phyloP scores from a whole-genome alignment of 768 basidiomycete genomes.

The Basidioascus undulatus region DNA sequence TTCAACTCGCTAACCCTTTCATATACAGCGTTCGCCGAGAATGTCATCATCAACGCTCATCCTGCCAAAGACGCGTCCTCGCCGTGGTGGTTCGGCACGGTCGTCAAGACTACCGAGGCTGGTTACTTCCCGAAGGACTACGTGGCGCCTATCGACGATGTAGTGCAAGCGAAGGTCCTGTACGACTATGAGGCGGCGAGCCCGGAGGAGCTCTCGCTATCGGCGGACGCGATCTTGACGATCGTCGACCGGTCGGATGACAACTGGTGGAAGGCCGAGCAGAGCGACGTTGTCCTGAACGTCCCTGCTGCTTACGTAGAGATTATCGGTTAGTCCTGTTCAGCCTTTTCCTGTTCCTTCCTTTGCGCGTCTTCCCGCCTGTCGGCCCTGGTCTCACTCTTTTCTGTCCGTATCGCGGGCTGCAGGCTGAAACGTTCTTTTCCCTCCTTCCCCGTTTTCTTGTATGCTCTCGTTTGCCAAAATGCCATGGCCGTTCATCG shows the following conservation, averaged over 20 bases:
- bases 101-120: conserved; percentile 34
- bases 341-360: no score
- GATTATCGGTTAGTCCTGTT: conserved; percentile 88
- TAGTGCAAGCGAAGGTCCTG: conserved; percentile 51
- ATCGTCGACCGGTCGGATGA: conserved; percentile 62
- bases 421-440: conserved; percentile 54
- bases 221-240: conserved; percentile 48
- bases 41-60: conserved; percentile 50
- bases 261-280: conserved; percentile 94
- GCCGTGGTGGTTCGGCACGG: conserved; percentile 77
- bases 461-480: not conserved
- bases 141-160: conserved; percentile 40
- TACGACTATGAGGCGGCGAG: conserved; percentile 49
- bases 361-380: no score
- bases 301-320: conserved; percentile 84
- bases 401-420: conserved; percentile 29
- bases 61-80: conserved; percentile 56
- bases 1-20: not conserved
- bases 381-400: conserved; percentile 29
- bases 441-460: conserved; percentile 14
- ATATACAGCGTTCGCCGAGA: conserved; percentile 54
- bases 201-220: conserved; percentile 63
- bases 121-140: conserved; percentile 86
- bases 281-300: conserved; percentile 58
- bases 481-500: no score